Base-by-base conservation (phyloP, 352 stramenopile species). In the Phytophthora sansomeana region DNA sequence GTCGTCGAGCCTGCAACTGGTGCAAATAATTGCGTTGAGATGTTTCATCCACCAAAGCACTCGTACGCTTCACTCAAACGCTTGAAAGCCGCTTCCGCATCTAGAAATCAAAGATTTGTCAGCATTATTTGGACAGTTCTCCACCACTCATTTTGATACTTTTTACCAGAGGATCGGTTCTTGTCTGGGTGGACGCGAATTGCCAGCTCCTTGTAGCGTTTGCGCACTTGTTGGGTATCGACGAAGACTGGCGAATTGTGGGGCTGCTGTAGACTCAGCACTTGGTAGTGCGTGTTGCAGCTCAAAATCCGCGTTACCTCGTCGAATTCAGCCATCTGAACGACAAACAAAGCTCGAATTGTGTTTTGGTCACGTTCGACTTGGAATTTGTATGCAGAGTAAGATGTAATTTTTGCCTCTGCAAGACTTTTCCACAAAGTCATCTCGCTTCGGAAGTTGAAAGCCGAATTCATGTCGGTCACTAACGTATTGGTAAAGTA, bases 1-100 rank as follows among this genome's bases (percentile, higher is more conserved):
- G 16, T 35, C 48, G 16, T 42, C 47, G 38, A n/a, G 43, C 30
- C 21, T 53, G 42, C 28, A 90, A 41, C 32, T 68, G 63, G 43
- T 57, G 51, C 10, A 91, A 35, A 72, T 95, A 93, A 33, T 59
- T 70, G n/a, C 73, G 68, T 62, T 91, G 85, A 1, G 54, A 67
- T 4, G 7, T 30, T 58, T 87, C 74, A 35, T 90, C 60, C 6
- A 73, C 62, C 3, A 95, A 69, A 67, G n/a, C 87, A 93, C 41
- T 93, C 85, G 60, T 95, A 95, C 3, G 87, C 85, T 30, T 84
- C 70, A 47, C 83, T 90, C 29, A 95, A 57, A 6, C 83, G 83
- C 69, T 93, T 92, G 72, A 95, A 95, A 5, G 85, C 85, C 10
- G 84, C 78, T 32, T 89, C 87, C 0, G 87, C 87, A 39, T 72